Evolutionary conservation across 352 stramenopile species (phyloP).

Genomic region (Globisporangium yorkense): DNA sequence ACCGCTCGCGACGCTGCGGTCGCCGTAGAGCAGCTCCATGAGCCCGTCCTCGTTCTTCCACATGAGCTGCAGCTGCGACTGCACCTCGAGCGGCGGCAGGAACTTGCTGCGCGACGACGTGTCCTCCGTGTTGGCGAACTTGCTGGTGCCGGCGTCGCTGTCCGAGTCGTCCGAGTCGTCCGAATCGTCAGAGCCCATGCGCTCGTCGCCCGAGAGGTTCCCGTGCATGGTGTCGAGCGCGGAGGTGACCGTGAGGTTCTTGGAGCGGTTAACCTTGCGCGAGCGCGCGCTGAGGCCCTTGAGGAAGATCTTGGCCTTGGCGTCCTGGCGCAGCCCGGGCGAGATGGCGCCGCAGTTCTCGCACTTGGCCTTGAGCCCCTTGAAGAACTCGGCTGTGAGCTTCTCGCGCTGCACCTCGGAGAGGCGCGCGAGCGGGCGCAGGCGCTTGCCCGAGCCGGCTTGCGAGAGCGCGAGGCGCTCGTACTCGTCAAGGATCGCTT

Average conservation of each 20-base stretch:
- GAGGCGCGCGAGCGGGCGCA: slow-evolving; percentile 49
- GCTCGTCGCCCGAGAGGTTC: slow-evolving; percentile 48
- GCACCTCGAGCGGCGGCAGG: slow-evolving; percentile 93
- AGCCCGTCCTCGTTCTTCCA: slow-evolving; percentile 92
- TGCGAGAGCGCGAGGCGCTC: slow-evolving; percentile 77
- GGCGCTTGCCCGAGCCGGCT: slow-evolving; percentile 18
- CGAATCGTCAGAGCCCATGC: slow-evolving; percentile 24
- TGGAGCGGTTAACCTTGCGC: slow-evolving; percentile 76
- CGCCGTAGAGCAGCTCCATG: slow-evolving; percentile 92
- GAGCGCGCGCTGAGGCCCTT: slow-evolving; percentile 78
- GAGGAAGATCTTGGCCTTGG: slow-evolving; percentile 97
- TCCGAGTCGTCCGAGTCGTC: slow-evolving; percentile 70
- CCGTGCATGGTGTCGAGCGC: slow-evolving; percentile 77
- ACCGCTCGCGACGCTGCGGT: slow-evolving; percentile 64
- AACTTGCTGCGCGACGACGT: slow-evolving; percentile 87
- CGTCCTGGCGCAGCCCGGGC: slow-evolving; percentile 95
- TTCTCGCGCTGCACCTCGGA: slow-evolving; percentile 76
- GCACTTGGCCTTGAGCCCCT: slow-evolving; percentile 92
- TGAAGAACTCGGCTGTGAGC: slow-evolving; percentile 89
- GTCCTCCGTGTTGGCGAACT: slow-evolving; percentile 56
- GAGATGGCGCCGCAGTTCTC: slow-evolving; percentile 96
- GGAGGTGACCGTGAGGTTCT: slow-evolving; percentile 77
- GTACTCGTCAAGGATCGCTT: slow-evolving; percentile 87
- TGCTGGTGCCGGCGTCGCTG: slow-evolving; percentile 24
- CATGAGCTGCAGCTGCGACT: slow-evolving; percentile 93